Evolutionary conservation across 2,329 filamentous ascomycete genomes (phyloP).

Genomic region (Cercospora sp.): DNA sequence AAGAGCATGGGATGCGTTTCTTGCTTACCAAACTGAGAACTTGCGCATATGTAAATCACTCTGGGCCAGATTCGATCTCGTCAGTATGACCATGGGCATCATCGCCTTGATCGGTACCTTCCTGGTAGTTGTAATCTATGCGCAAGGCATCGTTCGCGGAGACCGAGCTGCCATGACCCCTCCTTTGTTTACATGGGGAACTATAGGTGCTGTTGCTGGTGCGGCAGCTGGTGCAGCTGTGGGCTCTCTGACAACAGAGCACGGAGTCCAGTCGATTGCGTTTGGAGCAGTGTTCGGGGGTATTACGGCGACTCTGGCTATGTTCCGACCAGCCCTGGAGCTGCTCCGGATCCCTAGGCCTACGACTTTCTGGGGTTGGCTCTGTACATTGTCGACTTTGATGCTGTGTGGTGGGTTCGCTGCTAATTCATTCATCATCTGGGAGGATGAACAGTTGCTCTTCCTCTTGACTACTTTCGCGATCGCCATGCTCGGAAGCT

Average conservation of each 20-base stretch:
- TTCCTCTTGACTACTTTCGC: conserved; percentile 92
- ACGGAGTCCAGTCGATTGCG: conserved; percentile 43
- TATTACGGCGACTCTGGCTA: conserved; percentile 43
- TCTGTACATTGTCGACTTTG: conserved; percentile 76
- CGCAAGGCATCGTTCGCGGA: conserved; percentile 54
- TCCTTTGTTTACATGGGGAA: conserved; percentile 53
- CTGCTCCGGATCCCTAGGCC: conserved; percentile 60
- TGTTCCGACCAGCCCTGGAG: conserved; percentile 44
- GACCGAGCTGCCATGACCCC: conserved; percentile 57
- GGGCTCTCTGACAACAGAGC: conserved; percentile 40
- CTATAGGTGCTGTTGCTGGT: conserved; percentile 50
- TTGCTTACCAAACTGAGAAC: conserved; percentile 74
- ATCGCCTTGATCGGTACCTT: conserved; percentile 68
- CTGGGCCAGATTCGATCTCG: conserved; percentile 90
- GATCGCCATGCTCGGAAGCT: conserved; percentile 69
- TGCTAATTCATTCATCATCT: conserved; percentile 97
- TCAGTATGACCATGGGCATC: conserved; percentile 81
- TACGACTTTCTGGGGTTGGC: conserved; percentile 82
- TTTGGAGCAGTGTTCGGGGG: conserved; percentile 45
- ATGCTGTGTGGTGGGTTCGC: conserved; percentile 91
- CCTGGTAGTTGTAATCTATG: conserved; percentile 70
- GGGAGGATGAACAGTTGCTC: conserved; percentile 92
- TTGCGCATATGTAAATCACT: conserved; percentile 76
- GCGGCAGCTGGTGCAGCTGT: conserved; percentile 31
- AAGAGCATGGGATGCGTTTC: conserved; percentile 58